Conservation (phyloP, 73 alveolate genomes). For the Paramecium octaurelia region DNA sequence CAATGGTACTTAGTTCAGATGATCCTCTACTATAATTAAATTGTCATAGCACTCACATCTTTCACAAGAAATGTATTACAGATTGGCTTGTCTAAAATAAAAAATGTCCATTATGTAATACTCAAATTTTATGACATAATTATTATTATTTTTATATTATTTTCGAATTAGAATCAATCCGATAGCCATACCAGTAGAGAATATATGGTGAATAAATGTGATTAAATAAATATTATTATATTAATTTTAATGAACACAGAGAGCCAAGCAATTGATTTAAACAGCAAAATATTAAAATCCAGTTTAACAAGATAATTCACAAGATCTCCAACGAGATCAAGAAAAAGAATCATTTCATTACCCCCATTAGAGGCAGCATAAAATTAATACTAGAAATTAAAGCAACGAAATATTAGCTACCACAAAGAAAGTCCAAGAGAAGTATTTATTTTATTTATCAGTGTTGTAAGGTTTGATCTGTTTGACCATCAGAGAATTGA, state of each 20-base stretch:
- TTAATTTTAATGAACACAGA: background rate
- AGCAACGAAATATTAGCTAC: background rate
- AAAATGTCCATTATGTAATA: background rate
- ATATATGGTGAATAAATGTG: background rate
- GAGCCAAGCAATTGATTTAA: background rate
- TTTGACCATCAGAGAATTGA: conserved; percentile 1
- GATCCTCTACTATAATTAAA: background rate
- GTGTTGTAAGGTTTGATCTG: background rate
- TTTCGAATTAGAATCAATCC: background rate
- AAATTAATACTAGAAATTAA: background rate
- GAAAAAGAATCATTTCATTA: background rate
- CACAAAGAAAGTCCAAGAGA: background rate
- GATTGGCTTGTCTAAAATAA: background rate
- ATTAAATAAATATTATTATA: background rate
- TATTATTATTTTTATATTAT: background rate
- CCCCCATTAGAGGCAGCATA: conserved; percentile 6
- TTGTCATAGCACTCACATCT: background rate
- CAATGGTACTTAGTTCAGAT: background rate
- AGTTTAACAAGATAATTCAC: background rate
- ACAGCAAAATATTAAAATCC: background rate
- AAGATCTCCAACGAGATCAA: background rate
- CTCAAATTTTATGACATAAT: background rate
- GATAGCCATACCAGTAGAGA: background rate
- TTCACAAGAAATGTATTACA: background rate
- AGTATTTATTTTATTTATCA: background rate